Evolutionary conservation across 257 asterid species (phyloP).

Genomic region (Salvia miltiorrhiza): DNA sequence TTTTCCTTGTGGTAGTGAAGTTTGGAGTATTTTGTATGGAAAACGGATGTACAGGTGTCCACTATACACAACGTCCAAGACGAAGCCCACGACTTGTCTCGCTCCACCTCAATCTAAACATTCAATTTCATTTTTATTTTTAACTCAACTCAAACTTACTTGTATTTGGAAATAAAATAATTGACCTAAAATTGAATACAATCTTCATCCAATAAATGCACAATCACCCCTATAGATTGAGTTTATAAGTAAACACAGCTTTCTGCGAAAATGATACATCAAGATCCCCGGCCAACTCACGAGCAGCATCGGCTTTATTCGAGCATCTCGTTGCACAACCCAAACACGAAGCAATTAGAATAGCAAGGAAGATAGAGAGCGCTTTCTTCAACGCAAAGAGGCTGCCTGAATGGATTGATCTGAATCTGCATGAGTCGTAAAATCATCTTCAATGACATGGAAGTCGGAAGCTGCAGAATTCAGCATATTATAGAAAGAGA

Average conservation of each 20-base stretch:
- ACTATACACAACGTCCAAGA: background rate
- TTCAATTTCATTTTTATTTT: background rate
- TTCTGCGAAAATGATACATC: no score
- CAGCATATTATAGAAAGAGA: slow-evolving; percentile 11
- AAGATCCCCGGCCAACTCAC: background rate
- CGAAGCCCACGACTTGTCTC: slow-evolving; percentile 5
- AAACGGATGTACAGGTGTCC: slow-evolving; percentile 20
- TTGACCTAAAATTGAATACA: background rate
- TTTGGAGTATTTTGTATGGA: slow-evolving; percentile 2
- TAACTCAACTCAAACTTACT: background rate
- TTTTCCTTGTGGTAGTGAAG: background rate
- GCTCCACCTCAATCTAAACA: background rate
- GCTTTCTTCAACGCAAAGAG: slow-evolving; percentile 65
- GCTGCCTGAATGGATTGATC: slow-evolving; percentile 94
- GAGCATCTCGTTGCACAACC: slow-evolving; percentile 35
- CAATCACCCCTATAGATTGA: background rate
- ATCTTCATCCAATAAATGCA: background rate
- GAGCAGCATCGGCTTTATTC: background rate
- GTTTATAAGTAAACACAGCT: no score
- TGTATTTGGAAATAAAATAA: background rate
- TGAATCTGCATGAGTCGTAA: slow-evolving; percentile 50
- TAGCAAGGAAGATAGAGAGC: slow-evolving; percentile 72
- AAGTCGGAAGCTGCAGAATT: background rate
- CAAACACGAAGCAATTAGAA: slow-evolving; percentile 88
- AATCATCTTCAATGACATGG: background rate